These are phyloP conservation scores for Solanum hybrid DNA, from an alignment of 305 asterid genomes.

Conservation along the genomic window DNA sequence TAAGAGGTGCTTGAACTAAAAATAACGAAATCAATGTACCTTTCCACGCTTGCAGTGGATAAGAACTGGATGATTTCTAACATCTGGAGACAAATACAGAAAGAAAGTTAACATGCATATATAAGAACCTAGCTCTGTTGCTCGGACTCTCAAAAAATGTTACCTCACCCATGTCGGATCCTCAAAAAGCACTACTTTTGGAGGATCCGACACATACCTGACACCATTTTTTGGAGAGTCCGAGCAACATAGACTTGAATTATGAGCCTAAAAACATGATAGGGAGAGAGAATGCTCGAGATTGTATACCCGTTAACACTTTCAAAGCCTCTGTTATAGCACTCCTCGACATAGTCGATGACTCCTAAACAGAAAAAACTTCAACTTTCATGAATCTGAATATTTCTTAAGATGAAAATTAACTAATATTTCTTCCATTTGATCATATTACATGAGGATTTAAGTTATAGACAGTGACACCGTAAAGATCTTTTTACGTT, in stretches of 20 bases:
- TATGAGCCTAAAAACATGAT: neutral
- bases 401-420: neutral
- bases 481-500: neutral
- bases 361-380: constrained; percentile 16
- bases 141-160: neutral
- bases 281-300: neutral
- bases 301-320: constrained; percentile 24
- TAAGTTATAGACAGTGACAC: neutral
- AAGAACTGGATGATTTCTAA: constrained; percentile 38
- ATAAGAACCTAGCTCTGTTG: neutral
- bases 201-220: neutral
- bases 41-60: constrained; percentile 44
- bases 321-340: constrained; percentile 32
- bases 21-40: constrained; percentile 10
- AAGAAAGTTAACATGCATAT: neutral
- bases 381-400: neutral
- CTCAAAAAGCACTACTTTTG: neutral
- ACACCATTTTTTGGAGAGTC: neutral
- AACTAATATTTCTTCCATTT: neutral
- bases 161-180: neutral
- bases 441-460: neutral
- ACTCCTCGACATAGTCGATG: constrained; percentile 18
- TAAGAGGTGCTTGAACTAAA: neutral
- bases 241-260: neutral
- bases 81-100: constrained; percentile 15